Base-by-base conservation (phyloP, 148 eudicot species). In the Rheum nobile region DNA sequence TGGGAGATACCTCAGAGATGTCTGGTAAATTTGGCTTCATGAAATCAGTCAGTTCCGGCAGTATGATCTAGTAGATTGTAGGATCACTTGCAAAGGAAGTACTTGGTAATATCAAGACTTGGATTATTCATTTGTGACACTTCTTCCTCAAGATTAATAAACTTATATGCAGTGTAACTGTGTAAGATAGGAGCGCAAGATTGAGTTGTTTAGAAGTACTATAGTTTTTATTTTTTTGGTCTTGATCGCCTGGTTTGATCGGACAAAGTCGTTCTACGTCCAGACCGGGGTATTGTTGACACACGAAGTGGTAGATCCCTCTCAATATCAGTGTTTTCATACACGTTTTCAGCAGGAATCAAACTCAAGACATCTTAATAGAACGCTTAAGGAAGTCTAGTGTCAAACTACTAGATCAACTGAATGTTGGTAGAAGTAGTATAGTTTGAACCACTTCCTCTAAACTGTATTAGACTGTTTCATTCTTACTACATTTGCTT, bases 1-100 rank as follows among this genome's bases (percentile, higher is more conserved):
- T 74, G 96, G 96, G 67, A 76, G 96, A 71, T 90, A 90, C 78
- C 86, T 90, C 11, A 84, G 96, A 78, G 96, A 90, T 74, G 91
- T 90, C 67, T 90, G 96, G 96, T 90, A 44, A 72, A 22, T 37
- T 55, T 55, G 63, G 63, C 63, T 55, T 2, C 32, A 24, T 22
- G 63, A 52, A n/a, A 52, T 8, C 26, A 21, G 57, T 52, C 28
- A 1, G 26, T 52, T 21, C 9, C 5, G 9, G 0, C 26, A 55
- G 29, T 55, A 11, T n/a, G 57, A 21, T 8, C 57, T 50, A 50
- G 57, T 50, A n/a, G 8, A 50, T 22, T 50, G 63, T 55, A 55
- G 63, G 32, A 55, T 26, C 22, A 24, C 63, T 55, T 55, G 63
- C 31, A 10, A 55, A 55, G 2, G 59, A n/a, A 6, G 14, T 55